Base-by-base conservation (phyloP, 306 rosid species). In the Quercus cerris region DNA sequence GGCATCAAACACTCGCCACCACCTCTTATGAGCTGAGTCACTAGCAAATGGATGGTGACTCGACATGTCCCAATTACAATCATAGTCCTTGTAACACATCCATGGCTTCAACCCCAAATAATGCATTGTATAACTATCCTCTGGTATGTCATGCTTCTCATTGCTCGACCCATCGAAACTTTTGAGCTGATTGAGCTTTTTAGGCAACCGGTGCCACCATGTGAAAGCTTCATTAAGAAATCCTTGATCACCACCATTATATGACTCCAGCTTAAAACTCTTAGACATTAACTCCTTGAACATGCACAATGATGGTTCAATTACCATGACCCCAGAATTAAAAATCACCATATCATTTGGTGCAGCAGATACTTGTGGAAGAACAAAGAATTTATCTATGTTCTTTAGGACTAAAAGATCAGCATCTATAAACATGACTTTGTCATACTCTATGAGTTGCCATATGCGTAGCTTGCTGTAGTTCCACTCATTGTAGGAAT, bases 171-270 rank as follows among this genome's bases (percentile, higher is more conserved):
- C 15, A 3, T 3, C 5, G 25, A 80, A 88, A 19, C 22, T 3
- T 58, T 91, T 95, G 33, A 95, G 28, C 35, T 51, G 33, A 63
- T 93, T 95, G 1, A 90, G 35, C 70, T 71, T 85, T 7, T 58
- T 17, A 9, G 99, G 90, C 63, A 93, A 57, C n/a, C 94, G 76
- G 22, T 95, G 99, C 98, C 99, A 95, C 99, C 99, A 93, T 0
- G 91, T 77, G 64, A 95, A 93, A 1, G 86, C 66, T 52, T 95
- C 92, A 9, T 95, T 95, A 4, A 95, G 78, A 51, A 91, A 93
- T 3, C 99, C 97, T 73, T 95, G 99, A 67, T 95, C 99, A 8
- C 98, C 99, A 0, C 93, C 95, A 31, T 93, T 95, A 57, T 95
- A 88, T 0, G 99, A 71, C 49, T 62, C 38, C 54, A 91, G 66